Evolutionary conservation across 2,329 filamentous ascomycete species (phyloP), one percentile per base, ranked within the genome.

Genomic region (Colletotrichum sp.): DNA sequence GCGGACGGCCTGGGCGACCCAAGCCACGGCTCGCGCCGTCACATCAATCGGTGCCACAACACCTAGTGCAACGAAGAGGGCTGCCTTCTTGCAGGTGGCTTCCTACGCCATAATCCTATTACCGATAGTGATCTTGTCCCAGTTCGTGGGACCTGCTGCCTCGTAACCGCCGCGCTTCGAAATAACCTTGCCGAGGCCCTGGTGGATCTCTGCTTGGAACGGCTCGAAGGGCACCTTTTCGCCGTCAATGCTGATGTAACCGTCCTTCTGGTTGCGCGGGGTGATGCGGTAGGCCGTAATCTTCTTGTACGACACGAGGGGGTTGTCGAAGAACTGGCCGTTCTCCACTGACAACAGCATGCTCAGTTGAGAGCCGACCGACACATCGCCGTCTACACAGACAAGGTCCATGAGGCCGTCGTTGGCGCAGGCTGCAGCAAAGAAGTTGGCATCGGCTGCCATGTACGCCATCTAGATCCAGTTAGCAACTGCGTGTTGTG

Each of bases 231-330:
- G 94, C 4, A 98, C 89, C 70, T 91, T 90, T 85, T 99, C 97
- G 48, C 97, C 97, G 81, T 99, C 97, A 78, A 99, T 95, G 83
- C 95, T 98, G 82, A 99, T 98, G 83, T 94, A 97, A 3, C 96
- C 96, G 77, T 93, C 90, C 52, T 91, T 87, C 80, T 93, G 90
- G 77, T 93, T 86, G 69, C 91, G 92, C 0, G 97, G 97, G 5
- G 93, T 93, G 77, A 99, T 93, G 57, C 97, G 91, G 82, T 97
- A 98, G 0, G 94, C 97, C n/a, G 91, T 90, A 6, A 98, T 90
- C 84, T 99, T 99, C 80, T 93, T 91, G 84, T 98, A 96, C 34
- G 90, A 89, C 15, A 98, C 94, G 52, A 94, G 90, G 0, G 92
- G 90, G 81, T 94, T 92, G 82, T 98, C 94, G 79, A 98, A 98